Conservation (phyloP, 306 rosid genomes). For the Lupinus albus region DNA sequence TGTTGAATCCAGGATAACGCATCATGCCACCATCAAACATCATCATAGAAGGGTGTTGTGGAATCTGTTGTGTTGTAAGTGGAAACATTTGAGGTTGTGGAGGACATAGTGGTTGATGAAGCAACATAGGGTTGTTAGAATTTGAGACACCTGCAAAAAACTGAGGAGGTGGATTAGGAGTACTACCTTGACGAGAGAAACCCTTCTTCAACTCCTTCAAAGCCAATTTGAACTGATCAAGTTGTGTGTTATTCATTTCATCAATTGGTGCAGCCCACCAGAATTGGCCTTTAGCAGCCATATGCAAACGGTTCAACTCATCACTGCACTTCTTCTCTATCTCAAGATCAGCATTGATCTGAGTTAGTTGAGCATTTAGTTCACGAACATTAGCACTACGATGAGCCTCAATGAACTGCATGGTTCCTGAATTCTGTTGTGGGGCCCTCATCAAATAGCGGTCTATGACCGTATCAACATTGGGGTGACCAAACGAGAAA, state of each 20-base stretch:
- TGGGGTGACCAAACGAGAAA: constrained; percentile 50
- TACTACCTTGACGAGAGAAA: neutral
- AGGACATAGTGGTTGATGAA: neutral
- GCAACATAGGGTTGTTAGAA: neutral
- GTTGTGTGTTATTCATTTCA: neutral
- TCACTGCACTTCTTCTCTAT: neutral
- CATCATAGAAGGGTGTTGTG: too few species aligned
- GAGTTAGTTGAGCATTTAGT: constrained; percentile 33
- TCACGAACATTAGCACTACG: constrained; percentile 38
- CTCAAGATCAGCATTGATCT: neutral
- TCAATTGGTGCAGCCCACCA: constrained; percentile 36
- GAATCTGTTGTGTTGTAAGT: too few species aligned
- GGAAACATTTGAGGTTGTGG: neutral
- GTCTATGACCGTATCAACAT: constrained; percentile 19
- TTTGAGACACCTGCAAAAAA: neutral
- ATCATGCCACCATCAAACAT: too few species aligned
- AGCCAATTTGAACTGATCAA: neutral
- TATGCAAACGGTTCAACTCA: neutral
- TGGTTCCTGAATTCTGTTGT: neutral
- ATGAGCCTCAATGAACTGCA: constrained; percentile 38
- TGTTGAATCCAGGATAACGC: too few species aligned
- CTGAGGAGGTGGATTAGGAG: constrained; percentile 1
- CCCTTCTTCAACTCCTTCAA: constrained; percentile 18
- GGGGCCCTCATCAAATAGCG: constrained; percentile 28
- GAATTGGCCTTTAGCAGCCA: neutral